Evolutionary conservation across 2,329 filamentous ascomycete genomes (phyloP), one percentile per base, ranked within the genome.

Genomic region (Fusarium chaquense): DNA sequence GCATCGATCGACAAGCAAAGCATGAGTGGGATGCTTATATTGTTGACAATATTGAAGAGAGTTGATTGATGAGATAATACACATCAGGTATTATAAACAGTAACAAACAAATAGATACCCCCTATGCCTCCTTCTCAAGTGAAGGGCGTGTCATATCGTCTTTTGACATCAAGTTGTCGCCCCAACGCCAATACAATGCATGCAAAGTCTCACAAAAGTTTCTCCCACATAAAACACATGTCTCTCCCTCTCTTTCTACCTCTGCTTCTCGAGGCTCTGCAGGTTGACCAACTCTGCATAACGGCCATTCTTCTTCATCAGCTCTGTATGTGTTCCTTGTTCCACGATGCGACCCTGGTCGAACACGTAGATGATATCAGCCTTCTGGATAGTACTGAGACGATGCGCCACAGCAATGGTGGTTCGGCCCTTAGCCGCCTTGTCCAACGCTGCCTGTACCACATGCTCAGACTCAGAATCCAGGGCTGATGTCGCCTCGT

Each of bases 281-380:
- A 95, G 81, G 70, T 92, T 93, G 49, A 95, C 93, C 69, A 96
- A 79, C 81, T 95, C 92, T 12, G 87, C 89, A 76, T 96, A 96
- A 49, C 91, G 85, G 5, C 92, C 91, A 68, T 89, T 89, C 76
- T 84, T 86, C 70, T 84, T 85, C 86, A 92, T 89, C 73, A 95
- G 78, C 76, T 93, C 91, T 1, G 82, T 75, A 77, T 98, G 95
- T 11, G 89, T 93, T 7, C 95, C 95, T 71, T 88, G 87, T 83
- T 98, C 95, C 2, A 97, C 92, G 44, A 98, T 88, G 63, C 89
- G 87, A 10, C 95, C 96, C 74, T 93, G 90, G 78, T 98, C 94
- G 77, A 98, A 96, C n/a, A 98, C 95, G 71, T 97, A 98, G 73
- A 98, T 98, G 50, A 95, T 83, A 77, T 98, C 95, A 1, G 95